These are phyloP conservation scores for Eimeria praecox DNA, from an alignment of 169 alveolate genomes.

Conservation along the genomic window DNA sequence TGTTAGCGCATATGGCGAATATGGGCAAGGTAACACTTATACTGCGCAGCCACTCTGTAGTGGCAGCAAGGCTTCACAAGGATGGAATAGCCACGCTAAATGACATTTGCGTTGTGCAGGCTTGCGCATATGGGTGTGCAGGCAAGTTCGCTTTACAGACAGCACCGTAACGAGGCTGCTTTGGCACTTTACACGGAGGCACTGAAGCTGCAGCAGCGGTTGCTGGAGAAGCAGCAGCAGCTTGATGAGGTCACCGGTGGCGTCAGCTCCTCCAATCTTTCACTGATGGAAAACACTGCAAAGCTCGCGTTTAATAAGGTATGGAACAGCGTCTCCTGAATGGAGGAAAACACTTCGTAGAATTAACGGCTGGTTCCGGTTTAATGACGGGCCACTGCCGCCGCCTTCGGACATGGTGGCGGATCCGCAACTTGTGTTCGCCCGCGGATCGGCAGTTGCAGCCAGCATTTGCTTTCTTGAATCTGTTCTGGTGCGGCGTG, in stretches of 20 bases:
- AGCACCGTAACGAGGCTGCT: constrained; percentile 76
- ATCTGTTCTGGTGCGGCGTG: neutral
- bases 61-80: neutral
- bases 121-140: constrained; percentile 29
- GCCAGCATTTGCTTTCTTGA: neutral
- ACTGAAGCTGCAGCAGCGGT: constrained; percentile 69
- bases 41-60: neutral
- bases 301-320: constrained; percentile 80
- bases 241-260: constrained; percentile 72
- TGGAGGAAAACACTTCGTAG: too few relatives aligned
- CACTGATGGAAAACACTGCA: constrained; percentile 79
- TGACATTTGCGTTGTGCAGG: neutral
- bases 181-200: constrained; percentile 73
- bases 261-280: constrained; percentile 41
- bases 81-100: neutral
- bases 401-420: neutral
- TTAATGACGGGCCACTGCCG: neutral
- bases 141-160: constrained; percentile 78
- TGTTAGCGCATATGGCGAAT: too few relatives aligned
- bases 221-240: constrained; percentile 74
- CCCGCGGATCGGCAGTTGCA: neutral
- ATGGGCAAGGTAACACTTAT: neutral
- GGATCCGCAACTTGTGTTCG: neutral
- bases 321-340: neutral
- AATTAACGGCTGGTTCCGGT: neutral